These are phyloP conservation scores for Penicillium polonicum DNA, from an alignment of 2,329 filamentous ascomycete genomes.

Conservation along the genomic window DNA sequence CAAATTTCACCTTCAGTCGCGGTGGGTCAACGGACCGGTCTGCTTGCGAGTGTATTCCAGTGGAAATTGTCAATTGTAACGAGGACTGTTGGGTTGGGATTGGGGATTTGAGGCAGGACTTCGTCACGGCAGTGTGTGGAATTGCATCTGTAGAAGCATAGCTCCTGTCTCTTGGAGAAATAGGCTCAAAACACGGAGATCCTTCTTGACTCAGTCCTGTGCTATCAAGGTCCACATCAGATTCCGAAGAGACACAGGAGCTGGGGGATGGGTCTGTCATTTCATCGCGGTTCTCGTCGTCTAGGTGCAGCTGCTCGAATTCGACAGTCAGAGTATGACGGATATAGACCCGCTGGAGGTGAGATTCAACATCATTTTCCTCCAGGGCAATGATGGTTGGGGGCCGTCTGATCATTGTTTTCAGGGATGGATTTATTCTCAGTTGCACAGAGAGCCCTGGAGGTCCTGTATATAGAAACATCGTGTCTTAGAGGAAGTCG, in stretches of 20 bases:
- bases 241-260: constrained; percentile 1
- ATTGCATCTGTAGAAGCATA: not conserved
- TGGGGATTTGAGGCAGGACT: constrained; percentile 5
- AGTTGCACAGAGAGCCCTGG: constrained; percentile 6
- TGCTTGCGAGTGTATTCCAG: not conserved
- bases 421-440: not conserved
- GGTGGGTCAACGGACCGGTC: constrained; percentile 2
- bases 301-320: constrained; percentile 19
- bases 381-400: constrained; percentile 35
- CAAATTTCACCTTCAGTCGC: constrained; percentile 8
- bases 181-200: not conserved
- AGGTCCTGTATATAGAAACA: constrained; percentile 5
- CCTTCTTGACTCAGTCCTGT: not conserved
- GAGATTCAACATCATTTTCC: constrained; percentile 34
- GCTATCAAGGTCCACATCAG: not conserved
- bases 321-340: constrained; percentile 14
- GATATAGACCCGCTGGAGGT: constrained; percentile 27
- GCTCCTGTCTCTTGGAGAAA: not conserved
- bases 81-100: not conserved
- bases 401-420: constrained; percentile 38
- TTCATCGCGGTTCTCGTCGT: constrained; percentile 11
- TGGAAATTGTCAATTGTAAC: not conserved
- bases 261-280: not conserved
- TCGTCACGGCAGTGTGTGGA: not conserved
- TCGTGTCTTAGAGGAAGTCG: not conserved